Percentiles rank a stretch among this genome's conserved stretches.
Evolutionary conservation across 2,329 filamentous ascomycete genomes (phyloP).

Genomic region (Hysterium pulicare): DNA sequence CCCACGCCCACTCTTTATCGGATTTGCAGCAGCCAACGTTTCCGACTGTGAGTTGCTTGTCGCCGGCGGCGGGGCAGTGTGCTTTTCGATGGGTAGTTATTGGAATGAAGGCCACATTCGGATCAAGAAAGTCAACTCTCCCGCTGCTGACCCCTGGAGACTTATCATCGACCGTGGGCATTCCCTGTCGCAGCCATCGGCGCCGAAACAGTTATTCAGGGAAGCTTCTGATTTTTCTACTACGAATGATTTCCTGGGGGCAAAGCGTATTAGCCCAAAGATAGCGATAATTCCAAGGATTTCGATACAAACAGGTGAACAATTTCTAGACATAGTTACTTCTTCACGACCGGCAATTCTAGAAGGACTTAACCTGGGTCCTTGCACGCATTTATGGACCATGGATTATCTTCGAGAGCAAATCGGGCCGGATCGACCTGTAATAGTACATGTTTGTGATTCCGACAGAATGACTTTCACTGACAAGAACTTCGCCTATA

Average conservation of each 20-base stretch:
- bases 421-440: slow-evolving; percentile 44
- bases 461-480: slow-evolving; percentile 73
- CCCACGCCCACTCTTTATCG: slow-evolving; percentile 66
- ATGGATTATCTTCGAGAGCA: slow-evolving; percentile 62
- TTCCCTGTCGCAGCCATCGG: too few relatives aligned
- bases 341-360: slow-evolving; percentile 63
- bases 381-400: slow-evolving; percentile 66
- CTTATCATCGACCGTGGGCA: too few relatives aligned
- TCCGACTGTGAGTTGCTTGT: slow-evolving; percentile 55
- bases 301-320: slow-evolving; percentile 48
- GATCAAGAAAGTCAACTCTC: slow-evolving; percentile 12
- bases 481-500: slow-evolving; percentile 77
- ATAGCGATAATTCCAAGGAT: slow-evolving; percentile 49
- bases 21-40: slow-evolving; percentile 56
- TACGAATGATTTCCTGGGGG: slow-evolving; percentile 1
- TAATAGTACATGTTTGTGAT: slow-evolving; percentile 70
- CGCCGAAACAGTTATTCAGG: too few relatives aligned
- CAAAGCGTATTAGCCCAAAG: slow-evolving; percentile 8
- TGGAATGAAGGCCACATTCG: slow-evolving; percentile 57
- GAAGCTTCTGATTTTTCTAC: too few relatives aligned
- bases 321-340: slow-evolving; percentile 60
- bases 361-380: slow-evolving; percentile 62
- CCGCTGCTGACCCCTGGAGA: not conserved
- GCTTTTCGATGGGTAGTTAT: slow-evolving; percentile 85
- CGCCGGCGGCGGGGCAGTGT: slow-evolving; percentile 78